Conservation (phyloP, 2,329 filamentous ascomycete genomes). For the Aspergillus proliferans region DNA sequence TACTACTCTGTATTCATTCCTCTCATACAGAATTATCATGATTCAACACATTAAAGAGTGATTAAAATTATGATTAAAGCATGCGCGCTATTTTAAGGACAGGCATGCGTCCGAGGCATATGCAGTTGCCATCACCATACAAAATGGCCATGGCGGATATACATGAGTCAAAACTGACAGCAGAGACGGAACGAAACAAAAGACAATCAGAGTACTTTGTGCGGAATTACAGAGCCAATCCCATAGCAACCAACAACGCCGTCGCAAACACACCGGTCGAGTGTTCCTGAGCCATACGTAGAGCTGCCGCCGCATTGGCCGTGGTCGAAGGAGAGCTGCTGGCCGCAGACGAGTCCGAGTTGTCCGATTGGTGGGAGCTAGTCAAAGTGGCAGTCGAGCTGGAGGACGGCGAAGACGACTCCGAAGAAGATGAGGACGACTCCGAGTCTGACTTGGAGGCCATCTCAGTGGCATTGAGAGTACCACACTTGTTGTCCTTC, state of each 20-base stretch:
- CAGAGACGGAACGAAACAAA: conserved; percentile 2
- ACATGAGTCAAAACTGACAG: not conserved
- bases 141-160: too few relatives aligned
- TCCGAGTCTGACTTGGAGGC: conserved; percentile 24
- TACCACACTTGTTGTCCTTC: conserved; percentile 47
- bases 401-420: conserved; percentile 22
- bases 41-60: too few relatives aligned
- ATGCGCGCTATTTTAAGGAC: too few relatives aligned
- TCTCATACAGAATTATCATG: too few relatives aligned
- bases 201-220: conserved; percentile 1
- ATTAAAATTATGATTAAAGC: too few relatives aligned
- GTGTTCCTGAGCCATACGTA: conserved; percentile 42
- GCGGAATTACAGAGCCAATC: conserved; percentile 48
- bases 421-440: conserved; percentile 14
- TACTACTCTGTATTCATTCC: too few relatives aligned
- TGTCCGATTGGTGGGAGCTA: conserved; percentile 21
- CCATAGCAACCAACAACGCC: conserved; percentile 51
- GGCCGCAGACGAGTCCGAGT: conserved; percentile 19
- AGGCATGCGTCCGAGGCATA: too few relatives aligned
- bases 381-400: conserved; percentile 25
- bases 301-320: conserved; percentile 41
- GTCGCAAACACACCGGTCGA: conserved; percentile 48
- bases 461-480: conserved; percentile 37
- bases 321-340: conserved; percentile 23
- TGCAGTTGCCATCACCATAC: too few relatives aligned